Conservation (phyloP, 2,329 filamentous ascomycete genomes). For the Elsinoe australis region DNA sequence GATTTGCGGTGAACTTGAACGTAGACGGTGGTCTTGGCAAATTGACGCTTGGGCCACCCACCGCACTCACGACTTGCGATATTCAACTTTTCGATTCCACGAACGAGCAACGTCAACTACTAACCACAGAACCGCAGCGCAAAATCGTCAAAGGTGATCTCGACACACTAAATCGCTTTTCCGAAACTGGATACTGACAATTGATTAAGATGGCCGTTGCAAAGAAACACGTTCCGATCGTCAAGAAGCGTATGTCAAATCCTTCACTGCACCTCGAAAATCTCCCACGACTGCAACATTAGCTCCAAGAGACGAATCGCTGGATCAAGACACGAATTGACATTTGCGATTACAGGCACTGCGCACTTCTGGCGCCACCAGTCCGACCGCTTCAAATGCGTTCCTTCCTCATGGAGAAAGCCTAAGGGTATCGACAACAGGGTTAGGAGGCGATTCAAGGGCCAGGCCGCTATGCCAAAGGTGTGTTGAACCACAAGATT, state of each 20-base stretch:
- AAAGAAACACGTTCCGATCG: conserved; percentile 98
- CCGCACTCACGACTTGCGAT: not conserved
- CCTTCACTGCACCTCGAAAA: conserved; percentile 5
- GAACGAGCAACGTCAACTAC: conserved; percentile 2
- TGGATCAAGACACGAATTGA: conserved; percentile 23
- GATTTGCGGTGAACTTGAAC: no score
- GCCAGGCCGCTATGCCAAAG: conserved; percentile 93
- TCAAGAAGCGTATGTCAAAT: conserved; percentile 94
- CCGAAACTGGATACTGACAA: conserved; percentile 10
- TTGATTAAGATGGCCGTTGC: conserved; percentile 81
- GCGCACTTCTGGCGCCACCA: conserved; percentile 97
- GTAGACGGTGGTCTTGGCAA: no score
- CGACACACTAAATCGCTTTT: not conserved
- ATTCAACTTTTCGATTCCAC: not conserved
- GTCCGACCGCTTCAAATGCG: conserved; percentile 91
- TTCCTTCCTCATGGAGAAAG: conserved; percentile 91
- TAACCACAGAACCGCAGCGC: conserved; percentile 2
- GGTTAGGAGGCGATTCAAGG: conserved; percentile 94
- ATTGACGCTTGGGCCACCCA: no score
- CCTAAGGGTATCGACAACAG: conserved; percentile 99
- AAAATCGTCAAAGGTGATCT: conserved; percentile 8
- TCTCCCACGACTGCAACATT: conserved; percentile 5
- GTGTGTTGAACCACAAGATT: conserved; percentile 50
- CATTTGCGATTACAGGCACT: conserved; percentile 56
- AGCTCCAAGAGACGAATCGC: not conserved